phyloP scores from a whole-genome alignment of 495 filamentous ascomycete genomes.

The Penicillium macrosclerotiorum region DNA sequence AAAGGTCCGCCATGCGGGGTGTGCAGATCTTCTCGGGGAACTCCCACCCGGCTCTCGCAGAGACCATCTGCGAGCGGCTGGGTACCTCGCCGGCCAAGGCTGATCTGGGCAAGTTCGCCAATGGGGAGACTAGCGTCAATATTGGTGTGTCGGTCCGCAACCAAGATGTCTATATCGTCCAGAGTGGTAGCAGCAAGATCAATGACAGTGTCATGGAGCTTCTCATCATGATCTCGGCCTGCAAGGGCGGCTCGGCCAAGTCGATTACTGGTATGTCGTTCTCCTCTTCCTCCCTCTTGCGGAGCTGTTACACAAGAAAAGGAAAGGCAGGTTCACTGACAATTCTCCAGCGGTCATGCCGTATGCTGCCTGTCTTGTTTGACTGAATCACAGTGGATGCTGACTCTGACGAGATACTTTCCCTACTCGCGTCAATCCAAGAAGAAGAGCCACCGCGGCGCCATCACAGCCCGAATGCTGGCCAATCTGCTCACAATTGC shows the following conservation, averaged over 20 bases:
- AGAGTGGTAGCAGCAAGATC: constrained; percentile 94
- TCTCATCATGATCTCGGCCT: constrained; percentile 97
- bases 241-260: constrained; percentile 95
- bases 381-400: constrained; percentile 36
- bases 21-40: constrained; percentile 71
- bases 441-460: constrained; percentile 95
- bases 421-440: constrained; percentile 98
- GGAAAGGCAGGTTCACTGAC: constrained; percentile 18
- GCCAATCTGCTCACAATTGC: constrained; percentile 92
- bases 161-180: constrained; percentile 98
- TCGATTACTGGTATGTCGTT: constrained; percentile 82
- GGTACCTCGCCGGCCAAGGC: constrained; percentile 64
- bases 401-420: constrained; percentile 69
- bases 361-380: constrained; percentile 45
- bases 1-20: constrained; percentile 53
- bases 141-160: constrained; percentile 92
- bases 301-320: no score
- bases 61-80: constrained; percentile 69
- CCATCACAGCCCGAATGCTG: constrained; percentile 95
- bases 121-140: constrained; percentile 95
- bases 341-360: constrained; percentile 78
- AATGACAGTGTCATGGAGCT: constrained; percentile 99
- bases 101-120: constrained; percentile 68
- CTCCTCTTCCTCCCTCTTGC: background rate
- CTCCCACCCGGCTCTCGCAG: constrained; percentile 66